Conservation (phyloP, 2,329 filamentous ascomycete species). For the Endoconidiophora laricicola region DNA sequence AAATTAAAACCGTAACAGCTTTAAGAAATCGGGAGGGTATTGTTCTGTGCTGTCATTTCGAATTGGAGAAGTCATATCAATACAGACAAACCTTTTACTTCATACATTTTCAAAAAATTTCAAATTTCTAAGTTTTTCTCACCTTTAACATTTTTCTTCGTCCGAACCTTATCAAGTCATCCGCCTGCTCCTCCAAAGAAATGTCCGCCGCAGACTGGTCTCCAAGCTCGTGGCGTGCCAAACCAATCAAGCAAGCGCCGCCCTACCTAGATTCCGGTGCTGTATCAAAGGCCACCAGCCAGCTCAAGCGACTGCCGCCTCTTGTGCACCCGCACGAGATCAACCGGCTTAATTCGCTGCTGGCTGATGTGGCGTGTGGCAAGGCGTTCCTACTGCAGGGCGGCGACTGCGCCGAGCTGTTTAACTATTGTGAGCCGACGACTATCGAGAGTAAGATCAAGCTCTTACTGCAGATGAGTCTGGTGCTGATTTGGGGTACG, state of each 20-base stretch:
- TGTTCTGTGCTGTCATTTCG: no score
- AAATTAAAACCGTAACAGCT: no score
- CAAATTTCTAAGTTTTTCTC: no score
- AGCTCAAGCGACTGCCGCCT: constrained; percentile 55
- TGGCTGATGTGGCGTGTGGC: constrained; percentile 75
- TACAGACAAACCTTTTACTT: no score
- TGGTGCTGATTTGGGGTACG: constrained; percentile 82
- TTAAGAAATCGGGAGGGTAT: no score
- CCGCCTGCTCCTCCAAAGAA: not conserved
- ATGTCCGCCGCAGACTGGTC: constrained; percentile 27
- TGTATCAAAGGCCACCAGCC: constrained; percentile 41
- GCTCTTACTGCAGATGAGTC: constrained; percentile 87
- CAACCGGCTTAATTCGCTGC: constrained; percentile 54
- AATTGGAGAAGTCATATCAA: no score
- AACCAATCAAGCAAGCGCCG: constrained; percentile 64
- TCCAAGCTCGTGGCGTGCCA: constrained; percentile 55
- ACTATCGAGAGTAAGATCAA: constrained; percentile 96
- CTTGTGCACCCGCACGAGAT: constrained; percentile 73
- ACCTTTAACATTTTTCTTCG: no score
- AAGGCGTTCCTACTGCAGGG: constrained; percentile 91
- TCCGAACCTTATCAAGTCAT: no score
- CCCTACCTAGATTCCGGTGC: constrained; percentile 46
- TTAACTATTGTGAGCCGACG: constrained; percentile 81
- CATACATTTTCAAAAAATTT: no score
- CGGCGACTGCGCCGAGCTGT: constrained; percentile 92